These are phyloP conservation scores for Puya raimondii DNA, from an alignment of 176 grass and related monocot genomes.

Conservation along the genomic window DNA sequence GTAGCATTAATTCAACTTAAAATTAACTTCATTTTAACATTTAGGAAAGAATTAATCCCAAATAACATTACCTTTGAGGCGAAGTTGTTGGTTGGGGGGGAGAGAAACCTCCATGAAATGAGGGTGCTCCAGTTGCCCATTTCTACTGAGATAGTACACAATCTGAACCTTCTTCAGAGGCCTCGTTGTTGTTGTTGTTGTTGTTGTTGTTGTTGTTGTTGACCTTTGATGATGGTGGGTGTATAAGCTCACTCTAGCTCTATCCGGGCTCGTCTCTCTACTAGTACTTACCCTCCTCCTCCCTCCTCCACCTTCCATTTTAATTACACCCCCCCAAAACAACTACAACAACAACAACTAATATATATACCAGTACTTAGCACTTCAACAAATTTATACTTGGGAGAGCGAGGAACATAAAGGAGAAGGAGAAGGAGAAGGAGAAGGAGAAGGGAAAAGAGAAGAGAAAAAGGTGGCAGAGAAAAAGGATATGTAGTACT, in stretches of 20 bases:
- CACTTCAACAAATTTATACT: too few species aligned
- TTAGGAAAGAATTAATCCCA: background rate
- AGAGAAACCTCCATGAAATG: constrained; percentile 94
- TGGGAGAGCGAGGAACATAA: background rate
- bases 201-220: constrained; percentile 12
- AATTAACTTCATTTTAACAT: background rate
- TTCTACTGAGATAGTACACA: constrained; percentile 92
- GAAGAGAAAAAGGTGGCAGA: constrained; percentile 4
- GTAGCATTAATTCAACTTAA: background rate
- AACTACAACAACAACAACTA: background rate
- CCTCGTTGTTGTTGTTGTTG: constrained; percentile 37
- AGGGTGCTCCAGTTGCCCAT: constrained; percentile 92
- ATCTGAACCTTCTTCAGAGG: constrained; percentile 69
- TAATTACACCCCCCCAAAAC: background rate
- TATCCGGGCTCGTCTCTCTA: constrained; percentile 62
- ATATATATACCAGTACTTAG: background rate
- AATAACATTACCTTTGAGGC: constrained; percentile 64
- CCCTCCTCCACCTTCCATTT: constrained; percentile 33
- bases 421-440: background rate
- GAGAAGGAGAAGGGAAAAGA: background rate
- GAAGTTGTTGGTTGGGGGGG: constrained; percentile 63
- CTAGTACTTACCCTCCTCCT: constrained; percentile 36
- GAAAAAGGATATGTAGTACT: background rate
- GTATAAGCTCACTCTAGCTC: constrained; percentile 36
- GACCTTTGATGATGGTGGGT: background rate